phyloP scores from a whole-genome alignment of 768 basidiomycete genomes.

The Tulasnella sp. region DNA sequence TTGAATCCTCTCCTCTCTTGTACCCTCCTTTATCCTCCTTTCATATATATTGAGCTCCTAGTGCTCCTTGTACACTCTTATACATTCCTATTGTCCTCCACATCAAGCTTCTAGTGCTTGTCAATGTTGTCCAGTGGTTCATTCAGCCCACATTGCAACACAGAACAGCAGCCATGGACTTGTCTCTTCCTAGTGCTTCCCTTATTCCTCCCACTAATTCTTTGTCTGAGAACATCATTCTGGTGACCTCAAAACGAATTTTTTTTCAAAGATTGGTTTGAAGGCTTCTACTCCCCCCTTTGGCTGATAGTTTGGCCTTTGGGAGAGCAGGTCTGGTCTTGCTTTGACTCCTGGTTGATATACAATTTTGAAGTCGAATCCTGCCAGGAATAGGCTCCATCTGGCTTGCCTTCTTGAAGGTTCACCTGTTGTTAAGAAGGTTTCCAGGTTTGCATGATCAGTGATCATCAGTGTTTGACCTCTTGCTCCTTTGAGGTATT shows the following conservation, averaged over 20 bases:
- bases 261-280: no score
- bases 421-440: slow-evolving; percentile 15
- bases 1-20: no score
- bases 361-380: slow-evolving; percentile 19
- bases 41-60: no score
- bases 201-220: no score
- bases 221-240: no score
- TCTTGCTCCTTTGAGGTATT: slow-evolving; percentile 15
- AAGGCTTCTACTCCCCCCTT: slow-evolving; percentile 8
- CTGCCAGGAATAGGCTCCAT: slow-evolving; percentile 18
- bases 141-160: no score
- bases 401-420: slow-evolving; percentile 19
- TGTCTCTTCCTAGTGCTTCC: not conserved
- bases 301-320: not conserved
- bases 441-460: slow-evolving; percentile 20
- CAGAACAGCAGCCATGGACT: not conserved
- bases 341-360: slow-evolving; percentile 6
- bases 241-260: no score
- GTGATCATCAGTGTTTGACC: slow-evolving; percentile 2
- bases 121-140: not conserved
- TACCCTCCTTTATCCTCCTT: no score
- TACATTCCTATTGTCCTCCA: no score
- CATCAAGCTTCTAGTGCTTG: no score
- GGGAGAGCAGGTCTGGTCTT: not conserved
- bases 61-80: no score